These are phyloP conservation scores for Ophidiomyces ophidiicola DNA, from an alignment of 2,329 filamentous ascomycete genomes.

Conservation along the genomic window DNA sequence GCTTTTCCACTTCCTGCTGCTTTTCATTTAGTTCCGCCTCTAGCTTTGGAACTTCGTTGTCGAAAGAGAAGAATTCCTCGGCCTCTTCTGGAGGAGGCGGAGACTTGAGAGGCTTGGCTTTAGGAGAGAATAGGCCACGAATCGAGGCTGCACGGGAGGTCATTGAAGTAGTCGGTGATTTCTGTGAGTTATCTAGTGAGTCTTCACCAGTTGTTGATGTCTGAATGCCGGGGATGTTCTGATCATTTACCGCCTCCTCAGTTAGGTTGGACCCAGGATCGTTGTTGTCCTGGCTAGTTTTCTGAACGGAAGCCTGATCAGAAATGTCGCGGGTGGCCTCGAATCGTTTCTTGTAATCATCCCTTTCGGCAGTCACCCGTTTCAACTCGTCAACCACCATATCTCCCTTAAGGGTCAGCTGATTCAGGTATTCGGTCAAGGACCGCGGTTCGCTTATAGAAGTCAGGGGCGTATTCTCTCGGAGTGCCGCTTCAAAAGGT, in stretches of 20 bases:
- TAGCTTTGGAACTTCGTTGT: constrained; percentile 73
- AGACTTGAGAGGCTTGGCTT: constrained; percentile 23
- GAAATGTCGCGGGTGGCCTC: constrained; percentile 51
- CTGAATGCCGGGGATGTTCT: constrained; percentile 17
- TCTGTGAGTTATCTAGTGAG: constrained; percentile 16
- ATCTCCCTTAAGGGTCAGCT: constrained; percentile 71
- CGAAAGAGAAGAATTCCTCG: constrained; percentile 85
- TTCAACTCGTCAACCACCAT: constrained; percentile 94
- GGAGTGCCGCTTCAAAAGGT: constrained; percentile 79
- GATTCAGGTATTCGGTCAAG: constrained; percentile 78
- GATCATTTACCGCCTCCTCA: constrained; percentile 25
- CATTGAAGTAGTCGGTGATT: constrained; percentile 25
- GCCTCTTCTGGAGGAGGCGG: constrained; percentile 22
- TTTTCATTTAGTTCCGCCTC: constrained; percentile 61
- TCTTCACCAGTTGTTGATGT: constrained; percentile 31
- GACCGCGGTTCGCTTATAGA: constrained; percentile 77
- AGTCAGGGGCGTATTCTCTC: constrained; percentile 82
- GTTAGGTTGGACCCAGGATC: constrained; percentile 15
- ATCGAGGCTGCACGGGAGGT: constrained; percentile 25
- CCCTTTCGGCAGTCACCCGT: constrained; percentile 67
- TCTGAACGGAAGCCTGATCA: constrained; percentile 51
- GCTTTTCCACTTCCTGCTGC: constrained; percentile 54
- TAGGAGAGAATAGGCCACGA: constrained; percentile 30
- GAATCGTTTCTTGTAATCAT: constrained; percentile 63
- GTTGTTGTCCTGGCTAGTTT: constrained; percentile 24